Evolutionary conservation across 306 rosid species (phyloP), one percentile per base, ranked within the genome.

Genomic region (Aeschynomene evenia): DNA sequence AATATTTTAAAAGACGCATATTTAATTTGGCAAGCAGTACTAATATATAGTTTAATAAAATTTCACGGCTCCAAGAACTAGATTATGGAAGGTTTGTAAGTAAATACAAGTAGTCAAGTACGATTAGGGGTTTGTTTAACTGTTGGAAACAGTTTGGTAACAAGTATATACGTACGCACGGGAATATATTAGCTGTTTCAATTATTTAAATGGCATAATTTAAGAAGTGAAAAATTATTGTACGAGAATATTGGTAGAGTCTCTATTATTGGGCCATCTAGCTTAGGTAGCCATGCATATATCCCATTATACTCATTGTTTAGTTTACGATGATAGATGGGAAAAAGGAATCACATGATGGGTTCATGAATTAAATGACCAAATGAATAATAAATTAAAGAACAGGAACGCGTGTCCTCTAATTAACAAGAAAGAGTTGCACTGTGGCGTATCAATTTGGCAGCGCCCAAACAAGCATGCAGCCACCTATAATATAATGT

Each of bases 401-500:
- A 33, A 42, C 2, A 49, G 9, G 4, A 60, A 69, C 12, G 26
- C 68, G 43, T 66, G 78, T 75, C 84, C 1, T 18, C 4, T 29
- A 53, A 36, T 70, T 43, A n/a, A n/a, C n/a, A n/a, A 8, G 29
- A 37, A 28, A 34, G 12, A 20, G 55, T 14, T 40, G 24, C 37
- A 61, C 8, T 13, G 43, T 42, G 33, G 19, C n/a, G 50, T 66
- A 58, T 20, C 9, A 49, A 15, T 39, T 19, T 50, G 69, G 62
- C 63, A 63, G 50, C 43, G 0, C 56, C 59, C 19, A 52, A 42
- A 13, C 64, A 20, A 46, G 29, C 40, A 8, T 34, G 21, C 14
- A 55, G 67, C 71, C 74, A 63, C 69, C 50, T 68, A 72, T 4
- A 43, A n/a, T n/a, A n/a, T n/a, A n/a, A n/a, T n/a, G n/a, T n/a